Conservation (phyloP, 257 asterid species). For the Solanum piurae region DNA sequence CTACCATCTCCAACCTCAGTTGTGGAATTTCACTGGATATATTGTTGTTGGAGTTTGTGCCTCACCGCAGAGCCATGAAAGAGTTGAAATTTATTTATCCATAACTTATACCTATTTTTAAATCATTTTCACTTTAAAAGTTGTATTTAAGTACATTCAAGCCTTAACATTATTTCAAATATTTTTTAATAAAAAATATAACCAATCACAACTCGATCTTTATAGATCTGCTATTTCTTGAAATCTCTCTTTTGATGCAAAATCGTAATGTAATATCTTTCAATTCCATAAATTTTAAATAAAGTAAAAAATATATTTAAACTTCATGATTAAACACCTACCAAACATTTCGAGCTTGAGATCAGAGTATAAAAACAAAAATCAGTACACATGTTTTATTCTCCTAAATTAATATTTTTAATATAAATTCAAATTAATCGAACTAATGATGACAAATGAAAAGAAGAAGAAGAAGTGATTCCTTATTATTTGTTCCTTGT, state of each 20-base stretch:
- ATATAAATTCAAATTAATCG: not conserved
- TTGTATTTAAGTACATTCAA: not conserved
- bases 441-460: not conserved
- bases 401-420: not conserved
- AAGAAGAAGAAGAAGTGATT: not conserved
- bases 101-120: not conserved
- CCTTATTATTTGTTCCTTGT: not conserved
- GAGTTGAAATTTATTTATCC: not conserved
- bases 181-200: not conserved
- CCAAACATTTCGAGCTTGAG: too few species aligned
- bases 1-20: too few species aligned
- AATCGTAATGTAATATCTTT: not conserved
- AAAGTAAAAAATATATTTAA: too few species aligned
- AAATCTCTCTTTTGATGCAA: not conserved
- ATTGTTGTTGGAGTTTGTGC: not conserved
- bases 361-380: not conserved
- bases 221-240: not conserved
- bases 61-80: not conserved
- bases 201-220: not conserved
- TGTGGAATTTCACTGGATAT: too few species aligned
- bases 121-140: not conserved
- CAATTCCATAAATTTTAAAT: not conserved
- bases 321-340: too few species aligned
- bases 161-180: not conserved
- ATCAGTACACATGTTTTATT: not conserved